phyloP scores from a whole-genome alignment of 2,329 filamentous ascomycete genomes.

The Cadophora malorum region DNA sequence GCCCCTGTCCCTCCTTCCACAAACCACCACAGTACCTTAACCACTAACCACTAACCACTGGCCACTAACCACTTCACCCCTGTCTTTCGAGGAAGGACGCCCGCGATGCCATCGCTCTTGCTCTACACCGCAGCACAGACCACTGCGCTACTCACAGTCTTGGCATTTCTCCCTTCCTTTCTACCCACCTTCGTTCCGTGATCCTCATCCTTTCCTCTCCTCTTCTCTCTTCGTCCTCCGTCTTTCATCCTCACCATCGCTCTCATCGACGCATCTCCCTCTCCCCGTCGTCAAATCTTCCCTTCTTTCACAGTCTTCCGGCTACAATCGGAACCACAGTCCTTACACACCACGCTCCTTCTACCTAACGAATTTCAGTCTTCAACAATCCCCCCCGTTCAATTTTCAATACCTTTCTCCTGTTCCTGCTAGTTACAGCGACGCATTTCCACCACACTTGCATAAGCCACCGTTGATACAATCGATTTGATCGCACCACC shows the following conservation, averaged over 20 bases:
- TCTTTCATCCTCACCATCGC: constrained; percentile 5
- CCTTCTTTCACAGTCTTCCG: constrained; percentile 38
- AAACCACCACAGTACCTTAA: neutral
- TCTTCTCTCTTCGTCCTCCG: constrained; percentile 22
- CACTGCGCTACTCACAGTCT: constrained; percentile 7
- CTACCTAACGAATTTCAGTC: constrained; percentile 17
- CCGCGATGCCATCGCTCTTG: neutral
- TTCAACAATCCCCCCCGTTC: constrained; percentile 8
- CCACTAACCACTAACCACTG: neutral
- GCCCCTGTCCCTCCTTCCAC: neutral
- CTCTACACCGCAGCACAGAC: neutral
- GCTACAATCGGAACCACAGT: constrained; percentile 31
- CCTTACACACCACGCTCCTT: constrained; percentile 23
- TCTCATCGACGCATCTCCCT: constrained; percentile 6
- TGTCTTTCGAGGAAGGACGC: neutral
- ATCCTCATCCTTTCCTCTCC: constrained; percentile 17
- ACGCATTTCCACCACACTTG: constrained; percentile 41
- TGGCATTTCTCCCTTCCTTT: constrained; percentile 19
- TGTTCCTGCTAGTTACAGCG: constrained; percentile 46
- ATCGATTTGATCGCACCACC: constrained; percentile 24
- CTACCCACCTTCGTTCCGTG: constrained; percentile 12
- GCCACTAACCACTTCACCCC: neutral
- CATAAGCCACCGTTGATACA: constrained; percentile 35
- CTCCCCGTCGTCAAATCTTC: constrained; percentile 25
- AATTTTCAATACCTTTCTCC: constrained; percentile 32